Evolutionary conservation across 2,329 filamentous ascomycete species (phyloP), one percentile per base, ranked within the genome.

Genomic region (Ceratocystis huliohia): DNA sequence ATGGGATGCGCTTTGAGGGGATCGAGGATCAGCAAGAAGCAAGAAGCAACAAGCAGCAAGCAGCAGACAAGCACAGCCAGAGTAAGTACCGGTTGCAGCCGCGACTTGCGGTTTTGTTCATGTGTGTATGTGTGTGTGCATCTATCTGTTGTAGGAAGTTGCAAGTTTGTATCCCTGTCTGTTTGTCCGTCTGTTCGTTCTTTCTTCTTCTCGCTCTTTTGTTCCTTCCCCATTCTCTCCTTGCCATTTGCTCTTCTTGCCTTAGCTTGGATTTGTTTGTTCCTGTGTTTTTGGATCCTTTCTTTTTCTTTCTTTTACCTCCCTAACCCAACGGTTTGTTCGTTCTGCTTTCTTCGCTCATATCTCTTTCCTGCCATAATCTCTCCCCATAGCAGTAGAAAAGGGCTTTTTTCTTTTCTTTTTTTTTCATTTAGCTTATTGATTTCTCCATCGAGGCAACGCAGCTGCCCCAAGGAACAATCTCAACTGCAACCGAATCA

Each of bases 121-220:
- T 37, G 33, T 41, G 37, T 50, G 46, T 50, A 10, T n/a, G 20
- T 50, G 30, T 48, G 45, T 50, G 48, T 50, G 22, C 48, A 50
- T 50, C n/a, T 3, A 41, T 41, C 3, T 15, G 37, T 3, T 41
- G 46, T 48, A 22, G 48, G 48, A 22, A 50, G 48, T 25, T 50
- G 48, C 48, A 41, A 41, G 20, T 50, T 50, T 22, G 20, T 20
- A 50, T 50, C 48, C 48, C 48, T 50, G 48, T 50, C 48, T 50
- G 48, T 50, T 41, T 41, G 37, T 41, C 22, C n/a, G 48, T 50
- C 22, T 22, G n/a, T 50, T 50, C 48, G n/a, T 22, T 50, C 48
- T 56, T 56, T 61, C 33, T 61, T 59, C n/a, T 41, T 41, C 33
- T 61, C 33, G 56, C 56, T 33, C 33, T 61, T 61, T 61, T 30